A percentile compares a stretch with the other conserved stretches of the same genome.
These are phyloP conservation scores for Globisporangium radiosum DNA, from an alignment of 352 stramenopile species.

Conservation along the genomic window DNA sequence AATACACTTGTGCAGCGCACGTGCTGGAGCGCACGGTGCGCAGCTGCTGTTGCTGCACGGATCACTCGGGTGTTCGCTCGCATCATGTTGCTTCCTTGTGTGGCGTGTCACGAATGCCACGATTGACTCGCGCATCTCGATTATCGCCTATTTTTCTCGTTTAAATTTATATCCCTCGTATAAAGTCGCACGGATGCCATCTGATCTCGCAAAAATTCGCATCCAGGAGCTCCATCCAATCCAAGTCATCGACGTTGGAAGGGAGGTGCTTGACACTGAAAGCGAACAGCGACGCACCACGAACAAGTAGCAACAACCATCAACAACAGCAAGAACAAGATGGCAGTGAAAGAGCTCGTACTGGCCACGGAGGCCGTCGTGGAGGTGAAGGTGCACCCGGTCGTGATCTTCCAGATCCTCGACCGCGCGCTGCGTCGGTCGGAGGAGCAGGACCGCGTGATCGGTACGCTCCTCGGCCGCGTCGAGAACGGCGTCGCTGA, in stretches of 20 bases:
- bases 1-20: constrained; percentile 1
- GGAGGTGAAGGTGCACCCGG: constrained; percentile 89
- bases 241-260: neutral
- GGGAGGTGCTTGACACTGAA: neutral
- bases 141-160: neutral
- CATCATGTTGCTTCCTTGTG: neutral
- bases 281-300: neutral
- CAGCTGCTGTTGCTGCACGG: neutral
- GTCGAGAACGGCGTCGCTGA: constrained; percentile 84
- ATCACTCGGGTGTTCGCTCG: neutral
- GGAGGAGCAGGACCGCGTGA: constrained; percentile 92
- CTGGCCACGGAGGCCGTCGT: constrained; percentile 77
- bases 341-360: constrained; percentile 44
- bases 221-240: constrained; percentile 2
- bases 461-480: constrained; percentile 94
- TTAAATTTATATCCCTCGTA: neutral
- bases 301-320: neutral
- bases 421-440: constrained; percentile 94
- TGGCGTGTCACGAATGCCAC: neutral
- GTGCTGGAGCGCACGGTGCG: constrained; percentile 7
- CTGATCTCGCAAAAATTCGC: neutral
- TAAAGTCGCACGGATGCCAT: neutral
- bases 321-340: constrained; percentile 6
- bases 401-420: constrained; percentile 96
- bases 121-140: neutral